Evolutionary conservation across 106 monocot species (phyloP).

Genomic region (Allium sativum): DNA sequence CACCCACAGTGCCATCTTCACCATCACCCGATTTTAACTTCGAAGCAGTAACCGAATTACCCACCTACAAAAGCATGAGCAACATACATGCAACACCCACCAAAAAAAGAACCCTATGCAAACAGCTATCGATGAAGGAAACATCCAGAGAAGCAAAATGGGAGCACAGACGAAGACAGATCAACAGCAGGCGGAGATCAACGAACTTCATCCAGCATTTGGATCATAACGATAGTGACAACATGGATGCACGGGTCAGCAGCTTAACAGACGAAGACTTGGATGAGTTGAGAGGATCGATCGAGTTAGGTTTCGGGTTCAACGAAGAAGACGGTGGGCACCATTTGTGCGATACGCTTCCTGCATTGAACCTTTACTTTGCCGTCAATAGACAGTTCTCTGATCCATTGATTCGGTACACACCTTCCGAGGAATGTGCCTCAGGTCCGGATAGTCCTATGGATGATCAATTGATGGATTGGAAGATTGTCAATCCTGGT

Average conservation of each 20-base stretch:
- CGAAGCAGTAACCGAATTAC: too few species aligned
- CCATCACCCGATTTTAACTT: background rate
- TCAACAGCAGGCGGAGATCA: constrained; percentile 10
- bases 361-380: constrained; percentile 78
- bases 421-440: constrained; percentile 22
- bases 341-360: constrained; percentile 47
- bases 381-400: constrained; percentile 72
- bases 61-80: background rate
- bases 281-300: constrained; percentile 63
- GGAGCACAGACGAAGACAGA: constrained; percentile 53
- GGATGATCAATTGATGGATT: constrained; percentile 10
- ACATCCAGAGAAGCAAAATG: constrained; percentile 58
- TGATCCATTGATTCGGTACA: constrained; percentile 14
- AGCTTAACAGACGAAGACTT: constrained; percentile 82
- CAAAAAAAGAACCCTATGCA: constrained; percentile 22
- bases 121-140: constrained; percentile 75
- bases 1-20: background rate
- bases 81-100: background rate
- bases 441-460: constrained; percentile 41
- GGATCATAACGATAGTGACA: constrained; percentile 3
- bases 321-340: constrained; percentile 57
- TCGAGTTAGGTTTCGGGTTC: constrained; percentile 79
- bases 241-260: constrained; percentile 6
- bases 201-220: background rate
- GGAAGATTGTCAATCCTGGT: constrained; percentile 71